phyloP scores from a whole-genome alignment of 208 protist genomes.

The Acanthamoeba royreba region DNA sequence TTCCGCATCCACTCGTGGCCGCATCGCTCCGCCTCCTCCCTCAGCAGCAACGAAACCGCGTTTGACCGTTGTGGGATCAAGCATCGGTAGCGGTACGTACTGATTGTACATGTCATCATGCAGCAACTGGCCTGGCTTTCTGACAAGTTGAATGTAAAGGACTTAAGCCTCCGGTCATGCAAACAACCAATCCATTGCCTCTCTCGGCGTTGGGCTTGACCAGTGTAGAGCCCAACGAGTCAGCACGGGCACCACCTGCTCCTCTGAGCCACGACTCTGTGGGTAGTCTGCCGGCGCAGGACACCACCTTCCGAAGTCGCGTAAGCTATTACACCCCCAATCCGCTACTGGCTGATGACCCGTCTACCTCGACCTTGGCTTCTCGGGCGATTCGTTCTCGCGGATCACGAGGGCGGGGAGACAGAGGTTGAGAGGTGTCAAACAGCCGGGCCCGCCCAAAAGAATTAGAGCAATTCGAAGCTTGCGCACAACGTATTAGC shows the following conservation, averaged over 20 bases:
- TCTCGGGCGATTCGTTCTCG: background rate
- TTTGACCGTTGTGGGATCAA: too few relatives aligned
- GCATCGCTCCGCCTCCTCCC: too few relatives aligned
- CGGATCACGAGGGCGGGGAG: background rate
- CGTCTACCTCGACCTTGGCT: background rate
- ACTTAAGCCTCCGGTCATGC: background rate
- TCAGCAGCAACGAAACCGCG: too few relatives aligned
- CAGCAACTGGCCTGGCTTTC: too few relatives aligned
- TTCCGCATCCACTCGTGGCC: too few relatives aligned
- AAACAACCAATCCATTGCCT: background rate
- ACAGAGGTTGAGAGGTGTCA: background rate
- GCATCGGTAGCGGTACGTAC: too few relatives aligned
- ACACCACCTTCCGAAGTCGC: background rate
- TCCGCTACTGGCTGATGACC: background rate
- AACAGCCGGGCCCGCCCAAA: background rate
- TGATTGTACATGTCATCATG: too few relatives aligned
- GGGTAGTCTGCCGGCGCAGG: background rate
- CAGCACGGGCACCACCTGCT: background rate
- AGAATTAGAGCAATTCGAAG: too few relatives aligned
- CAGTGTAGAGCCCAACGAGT: background rate
- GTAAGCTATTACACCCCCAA: background rate
- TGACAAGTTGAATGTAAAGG: too few relatives aligned
- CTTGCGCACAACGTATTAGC: too few relatives aligned
- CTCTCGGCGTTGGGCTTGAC: background rate
- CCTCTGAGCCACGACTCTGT: background rate